Percentiles rank a stretch among this genome's conserved stretches.
phyloP scores from a whole-genome alignment of 805 yeast genomes.

The Martiniozyma abietophila region DNA sequence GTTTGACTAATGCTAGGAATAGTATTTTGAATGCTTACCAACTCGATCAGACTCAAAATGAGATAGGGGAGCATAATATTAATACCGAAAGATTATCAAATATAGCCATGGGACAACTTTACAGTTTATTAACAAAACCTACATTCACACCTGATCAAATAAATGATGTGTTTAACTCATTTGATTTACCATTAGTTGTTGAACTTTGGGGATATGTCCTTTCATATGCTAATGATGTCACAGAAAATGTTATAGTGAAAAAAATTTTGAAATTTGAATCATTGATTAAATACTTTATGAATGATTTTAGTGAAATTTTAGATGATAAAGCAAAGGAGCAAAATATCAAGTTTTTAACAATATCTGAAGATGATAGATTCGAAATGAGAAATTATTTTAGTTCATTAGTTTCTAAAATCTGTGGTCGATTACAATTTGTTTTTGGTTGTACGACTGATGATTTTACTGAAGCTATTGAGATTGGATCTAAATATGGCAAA shows the following conservation, averaged over 20 bases:
- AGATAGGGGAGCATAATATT: slow-evolving; percentile 8
- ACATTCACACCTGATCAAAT: slow-evolving; percentile 22
- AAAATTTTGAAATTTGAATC: slow-evolving; percentile 45
- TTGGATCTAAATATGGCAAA: slow-evolving; percentile 3
- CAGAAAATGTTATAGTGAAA: slow-evolving; percentile 25
- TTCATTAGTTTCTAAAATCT: slow-evolving; percentile 21
- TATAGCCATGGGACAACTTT: slow-evolving; percentile 22
- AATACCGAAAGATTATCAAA: slow-evolving; percentile 17
- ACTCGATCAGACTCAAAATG: slow-evolving; percentile 5
- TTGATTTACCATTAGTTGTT: slow-evolving; percentile 44
- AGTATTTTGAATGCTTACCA: slow-evolving; percentile 30
- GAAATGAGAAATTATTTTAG: slow-evolving; percentile 28
- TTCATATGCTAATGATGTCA: slow-evolving; percentile 29
- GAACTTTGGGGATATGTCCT: slow-evolving; percentile 51
- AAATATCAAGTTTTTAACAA: slow-evolving; percentile 23
- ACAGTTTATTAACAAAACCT: slow-evolving; percentile 12
- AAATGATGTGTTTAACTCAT: slow-evolving; percentile 19
- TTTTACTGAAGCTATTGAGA: slow-evolving; percentile 24
- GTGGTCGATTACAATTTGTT: slow-evolving; percentile 20
- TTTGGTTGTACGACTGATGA: slow-evolving; percentile 29
- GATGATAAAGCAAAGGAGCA: slow-evolving; percentile 21
- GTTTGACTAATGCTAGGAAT: slow-evolving; percentile 32
- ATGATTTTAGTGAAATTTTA: slow-evolving; percentile 25
- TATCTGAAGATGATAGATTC: slow-evolving; percentile 35
- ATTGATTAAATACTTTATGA: slow-evolving; percentile 44